Base-by-base conservation (phyloP, 495 filamentous ascomycete genomes). In the Xylaria grammica region DNA sequence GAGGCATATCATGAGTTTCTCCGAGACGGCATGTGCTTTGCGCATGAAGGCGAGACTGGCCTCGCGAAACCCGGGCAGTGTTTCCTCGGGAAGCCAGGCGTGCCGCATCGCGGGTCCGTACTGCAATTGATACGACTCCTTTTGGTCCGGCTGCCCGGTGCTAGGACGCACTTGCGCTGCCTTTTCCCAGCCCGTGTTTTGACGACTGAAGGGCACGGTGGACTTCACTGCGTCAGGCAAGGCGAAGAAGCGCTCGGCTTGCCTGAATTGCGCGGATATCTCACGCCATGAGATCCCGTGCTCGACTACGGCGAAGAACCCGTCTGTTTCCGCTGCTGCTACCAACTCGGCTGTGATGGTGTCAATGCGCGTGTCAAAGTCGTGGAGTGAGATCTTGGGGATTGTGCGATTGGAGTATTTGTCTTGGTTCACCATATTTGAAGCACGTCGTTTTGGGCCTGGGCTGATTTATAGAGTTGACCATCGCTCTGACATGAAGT, bases 141-240 rank as follows among this genome's bases (percentile, higher is more conserved):
- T 90, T 57, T 78, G 81, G 68, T 90, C 88, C 4, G 84, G 78
- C 8, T 75, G 65, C 26, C 87, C 88, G 7, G 88, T 90, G 0
- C 81, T 85, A 4, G 86, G 87, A 1, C 87, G 80, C 11, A 89
- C 74, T 58, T 90, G 88, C 20, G 86, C 80, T 55, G 79, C 79
- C 63, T 82, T 81, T 72, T 89, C 87, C 87, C 88, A 90, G n/a
- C 88, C 87, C 0, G 83, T 77, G 65, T 89, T 89, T 45, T 77
- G 79, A 44, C 77, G 82, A 9, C 59, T 70, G 77, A 81, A 87
- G 3, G 87, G 81, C 0, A 84, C 83, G 30, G 73, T 78, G 17
- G 78, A 77, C 68, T 90, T 90, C 24, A 75, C 69, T 0, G 70
- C 62, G 44, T 84, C 77, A 0, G 87, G 81, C 7, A 89, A 82